Conservation (phyloP, 805 yeast genomes). For the Sungouiozyma intestinalis region DNA sequence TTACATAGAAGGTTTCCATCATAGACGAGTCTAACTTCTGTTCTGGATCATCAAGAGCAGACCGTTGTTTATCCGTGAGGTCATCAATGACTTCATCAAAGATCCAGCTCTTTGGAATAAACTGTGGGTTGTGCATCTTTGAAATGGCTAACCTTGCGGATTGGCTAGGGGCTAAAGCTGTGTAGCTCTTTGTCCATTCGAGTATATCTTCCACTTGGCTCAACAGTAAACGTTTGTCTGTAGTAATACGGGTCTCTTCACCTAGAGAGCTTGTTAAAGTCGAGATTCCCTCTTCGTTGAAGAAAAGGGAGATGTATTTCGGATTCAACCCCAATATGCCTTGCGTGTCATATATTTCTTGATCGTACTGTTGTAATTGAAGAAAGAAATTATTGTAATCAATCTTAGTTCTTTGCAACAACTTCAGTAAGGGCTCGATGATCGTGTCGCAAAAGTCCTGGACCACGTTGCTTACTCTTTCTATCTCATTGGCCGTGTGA, state of each 20-base stretch:
- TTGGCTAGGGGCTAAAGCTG: constrained; percentile 32
- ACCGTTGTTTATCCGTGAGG: constrained; percentile 40
- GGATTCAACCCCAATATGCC: constrained; percentile 14
- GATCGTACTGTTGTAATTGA: constrained; percentile 40
- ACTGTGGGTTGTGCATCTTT: constrained; percentile 54
- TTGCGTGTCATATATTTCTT: constrained; percentile 28
- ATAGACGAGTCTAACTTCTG: constrained; percentile 27
- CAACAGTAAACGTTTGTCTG: constrained; percentile 17
- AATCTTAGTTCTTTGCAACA: constrained; percentile 49
- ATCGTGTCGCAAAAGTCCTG: constrained; percentile 26
- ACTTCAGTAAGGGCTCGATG: constrained; percentile 49
- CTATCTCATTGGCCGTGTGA: constrained; percentile 3
- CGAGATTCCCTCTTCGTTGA: constrained; percentile 10
- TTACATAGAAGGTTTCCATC: constrained; percentile 50
- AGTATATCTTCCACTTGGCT: constrained; percentile 34
- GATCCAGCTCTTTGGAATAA: constrained; percentile 79
- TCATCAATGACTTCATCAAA: constrained; percentile 67
- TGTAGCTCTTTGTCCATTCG: constrained; percentile 46
- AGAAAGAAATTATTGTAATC: constrained; percentile 79
- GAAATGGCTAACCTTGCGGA: constrained; percentile 36
- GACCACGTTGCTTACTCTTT: constrained; percentile 7
- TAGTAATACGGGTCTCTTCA: background rate
- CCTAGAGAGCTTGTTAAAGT: constrained; percentile 19
- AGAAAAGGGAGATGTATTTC: constrained; percentile 12
- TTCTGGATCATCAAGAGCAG: constrained; percentile 30